These are phyloP conservation scores for Cornus controversa DNA, from an alignment of 148 eudicot species.

Conservation along the genomic window DNA sequence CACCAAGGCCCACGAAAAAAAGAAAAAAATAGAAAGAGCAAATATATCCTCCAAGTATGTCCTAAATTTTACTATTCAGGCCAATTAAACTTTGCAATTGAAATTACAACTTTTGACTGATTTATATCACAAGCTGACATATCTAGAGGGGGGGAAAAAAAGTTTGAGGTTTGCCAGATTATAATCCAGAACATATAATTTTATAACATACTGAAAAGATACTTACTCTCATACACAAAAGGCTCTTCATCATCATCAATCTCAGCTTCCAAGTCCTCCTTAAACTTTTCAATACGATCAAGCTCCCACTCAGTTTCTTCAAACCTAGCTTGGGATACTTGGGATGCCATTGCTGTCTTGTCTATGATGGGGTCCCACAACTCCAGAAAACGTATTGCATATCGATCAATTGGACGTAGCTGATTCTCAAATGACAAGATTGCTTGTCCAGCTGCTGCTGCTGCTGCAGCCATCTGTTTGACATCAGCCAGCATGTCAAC, in stretches of 20 bases:
- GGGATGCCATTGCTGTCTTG: constrained; percentile 56
- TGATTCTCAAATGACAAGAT: constrained; percentile 82
- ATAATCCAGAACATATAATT: not conserved
- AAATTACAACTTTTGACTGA: too few species aligned
- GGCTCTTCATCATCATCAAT: constrained; percentile 98
- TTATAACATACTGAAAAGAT: not conserved
- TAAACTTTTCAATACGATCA: constrained; percentile 87
- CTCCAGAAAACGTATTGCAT: constrained; percentile 92
- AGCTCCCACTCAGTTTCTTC: constrained; percentile 97
- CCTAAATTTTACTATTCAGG: not conserved
- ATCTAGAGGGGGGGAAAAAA: too few species aligned
- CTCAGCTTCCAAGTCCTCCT: constrained; percentile 99
- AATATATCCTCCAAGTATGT: not conserved
- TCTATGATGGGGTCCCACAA: constrained; percentile 91
- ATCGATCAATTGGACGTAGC: constrained; percentile 93
- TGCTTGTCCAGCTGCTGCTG: constrained; percentile 92
- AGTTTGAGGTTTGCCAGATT: not conserved
- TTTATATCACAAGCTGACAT: not conserved
- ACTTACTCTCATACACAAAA: constrained; percentile 98
- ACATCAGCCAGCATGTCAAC: constrained; percentile 97
- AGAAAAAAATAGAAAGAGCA: not conserved
- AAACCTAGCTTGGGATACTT: constrained; percentile 51
- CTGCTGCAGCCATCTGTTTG: constrained; percentile 98
- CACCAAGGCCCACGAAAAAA: not conserved
- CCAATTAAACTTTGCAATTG: not conserved